These are phyloP conservation scores for Helminthosporium solani DNA, from an alignment of 2,329 filamentous ascomycete species.

Conservation along the genomic window DNA sequence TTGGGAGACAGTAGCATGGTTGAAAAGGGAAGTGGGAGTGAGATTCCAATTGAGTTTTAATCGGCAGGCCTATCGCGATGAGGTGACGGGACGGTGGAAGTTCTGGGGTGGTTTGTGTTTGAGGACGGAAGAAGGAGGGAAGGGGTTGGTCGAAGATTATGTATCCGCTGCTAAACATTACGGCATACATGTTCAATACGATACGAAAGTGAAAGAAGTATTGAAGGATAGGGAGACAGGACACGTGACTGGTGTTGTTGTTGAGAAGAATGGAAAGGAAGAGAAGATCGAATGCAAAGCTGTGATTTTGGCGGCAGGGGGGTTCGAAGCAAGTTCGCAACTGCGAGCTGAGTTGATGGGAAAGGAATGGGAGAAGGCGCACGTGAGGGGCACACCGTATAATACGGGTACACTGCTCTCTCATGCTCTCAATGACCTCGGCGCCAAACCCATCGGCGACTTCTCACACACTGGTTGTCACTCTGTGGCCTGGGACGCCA, in stretches of 20 bases:
- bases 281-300: constrained; percentile 24
- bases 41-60: constrained; percentile 64
- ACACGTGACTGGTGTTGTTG: constrained; percentile 1
- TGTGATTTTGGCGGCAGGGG: constrained; percentile 60
- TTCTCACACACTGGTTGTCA: constrained; percentile 62
- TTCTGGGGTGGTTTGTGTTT: constrained; percentile 69
- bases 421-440: constrained; percentile 53
- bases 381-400: constrained; percentile 63
- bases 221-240: constrained; percentile 34
- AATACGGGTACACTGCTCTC: constrained; percentile 62
- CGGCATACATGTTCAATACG: constrained; percentile 51
- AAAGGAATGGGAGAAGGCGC: constrained; percentile 60
- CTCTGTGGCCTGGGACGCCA: constrained; percentile 64
- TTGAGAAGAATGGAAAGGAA: background rate
- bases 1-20: constrained; percentile 56
- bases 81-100: constrained; percentile 60
- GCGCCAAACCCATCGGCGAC: constrained; percentile 57
- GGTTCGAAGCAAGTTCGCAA: constrained; percentile 62
- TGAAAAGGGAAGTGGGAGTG: constrained; percentile 52
- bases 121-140: constrained; percentile 60
- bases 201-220: constrained; percentile 49
- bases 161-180: constrained; percentile 45
- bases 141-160: constrained; percentile 57
- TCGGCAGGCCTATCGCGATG: constrained; percentile 61
- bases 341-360: constrained; percentile 44